phyloP scores from a whole-genome alignment of 2,329 filamentous ascomycete species.

The Lasiodiplodia gonubiensis region DNA sequence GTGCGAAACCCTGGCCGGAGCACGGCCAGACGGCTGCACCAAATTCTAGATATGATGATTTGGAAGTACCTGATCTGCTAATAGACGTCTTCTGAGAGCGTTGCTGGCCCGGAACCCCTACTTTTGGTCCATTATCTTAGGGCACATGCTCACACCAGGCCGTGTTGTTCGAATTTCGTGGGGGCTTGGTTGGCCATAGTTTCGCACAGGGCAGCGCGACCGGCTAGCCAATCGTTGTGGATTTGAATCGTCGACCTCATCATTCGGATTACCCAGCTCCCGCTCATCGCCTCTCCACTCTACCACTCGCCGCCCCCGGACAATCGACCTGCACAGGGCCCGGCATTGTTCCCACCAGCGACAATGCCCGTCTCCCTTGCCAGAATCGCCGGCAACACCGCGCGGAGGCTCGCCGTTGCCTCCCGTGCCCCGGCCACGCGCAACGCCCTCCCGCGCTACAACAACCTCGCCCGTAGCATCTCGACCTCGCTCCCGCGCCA shows the following conservation, averaged over 20 bases:
- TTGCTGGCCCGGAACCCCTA: neutral
- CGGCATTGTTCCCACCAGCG: conserved; percentile 37
- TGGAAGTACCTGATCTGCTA: too few relatives aligned
- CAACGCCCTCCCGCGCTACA: conserved; percentile 46
- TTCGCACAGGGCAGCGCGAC: neutral
- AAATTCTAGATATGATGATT: neutral
- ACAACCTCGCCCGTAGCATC: conserved; percentile 64
- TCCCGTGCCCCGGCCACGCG: conserved; percentile 53
- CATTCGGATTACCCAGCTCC: conserved; percentile 14
- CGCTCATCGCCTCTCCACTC: conserved; percentile 29
- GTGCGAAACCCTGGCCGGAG: conserved; percentile 7
- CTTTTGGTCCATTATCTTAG: neutral
- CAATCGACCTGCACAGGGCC: conserved; percentile 28
- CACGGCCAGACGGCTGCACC: neutral
- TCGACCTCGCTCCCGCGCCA: conserved; percentile 68
- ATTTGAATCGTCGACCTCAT: conserved; percentile 25
- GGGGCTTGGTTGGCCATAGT: neutral
- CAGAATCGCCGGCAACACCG: conserved; percentile 73
- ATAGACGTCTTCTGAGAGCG: too few relatives aligned
- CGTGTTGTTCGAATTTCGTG: neutral
- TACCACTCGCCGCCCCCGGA: conserved; percentile 17
- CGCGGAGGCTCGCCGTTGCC: conserved; percentile 69
- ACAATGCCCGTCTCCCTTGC: conserved; percentile 74
- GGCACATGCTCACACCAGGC: neutral
- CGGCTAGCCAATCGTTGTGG: conserved; percentile 14